Evolutionary conservation across 805 yeast species (phyloP), one percentile per base, ranked within the genome.

Genomic region (Schwanniomyces sp.): DNA sequence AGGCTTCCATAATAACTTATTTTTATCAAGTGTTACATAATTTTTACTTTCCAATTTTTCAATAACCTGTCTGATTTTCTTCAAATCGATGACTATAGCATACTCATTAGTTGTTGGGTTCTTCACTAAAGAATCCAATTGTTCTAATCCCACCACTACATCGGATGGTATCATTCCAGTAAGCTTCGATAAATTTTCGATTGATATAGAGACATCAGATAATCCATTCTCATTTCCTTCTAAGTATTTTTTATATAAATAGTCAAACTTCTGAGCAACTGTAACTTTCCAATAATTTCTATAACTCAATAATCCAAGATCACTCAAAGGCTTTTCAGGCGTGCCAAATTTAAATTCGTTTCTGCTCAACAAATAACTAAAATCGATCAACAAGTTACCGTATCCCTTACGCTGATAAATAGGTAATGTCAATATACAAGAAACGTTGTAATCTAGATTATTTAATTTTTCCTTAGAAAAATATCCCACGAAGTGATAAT

Each of bases 301-400:
- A 64, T 92, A 94, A 50, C 97, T 87, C 27, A 87, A 66, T 43
- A 91, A 69, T 0, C 99, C 99, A 46, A 92, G 69, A 53, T 87
- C 91, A 54, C 94, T 85, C 48, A 92, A 73, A 0, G 99, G 99
- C 60, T 91, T 92, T 58, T 94, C 99, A 0, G 99, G 99, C 0
- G 97, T 88, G 0, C 98, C 99, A 47, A 79, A 78, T 52, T 84
- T 85, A 55, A 78, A 82, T 62, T 92, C 97, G 48, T 81, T 75
- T 44, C 86, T 72, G 1, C 94, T 80, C 41, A 94, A 68, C 14
- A 91, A 66, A 61, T 94, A 94, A 47, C 96, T 88, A 63, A 94
- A 90, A 53, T 88, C 95, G 61, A 94, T 92, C 48, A 94, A 72
- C 50, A 92, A 78, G 62, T 82, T 85, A 2, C 99, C 99, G 66